These are phyloP conservation scores for Colletotrichum sp. DNA, from an alignment of 2,329 filamentous ascomycete species.

Conservation along the genomic window DNA sequence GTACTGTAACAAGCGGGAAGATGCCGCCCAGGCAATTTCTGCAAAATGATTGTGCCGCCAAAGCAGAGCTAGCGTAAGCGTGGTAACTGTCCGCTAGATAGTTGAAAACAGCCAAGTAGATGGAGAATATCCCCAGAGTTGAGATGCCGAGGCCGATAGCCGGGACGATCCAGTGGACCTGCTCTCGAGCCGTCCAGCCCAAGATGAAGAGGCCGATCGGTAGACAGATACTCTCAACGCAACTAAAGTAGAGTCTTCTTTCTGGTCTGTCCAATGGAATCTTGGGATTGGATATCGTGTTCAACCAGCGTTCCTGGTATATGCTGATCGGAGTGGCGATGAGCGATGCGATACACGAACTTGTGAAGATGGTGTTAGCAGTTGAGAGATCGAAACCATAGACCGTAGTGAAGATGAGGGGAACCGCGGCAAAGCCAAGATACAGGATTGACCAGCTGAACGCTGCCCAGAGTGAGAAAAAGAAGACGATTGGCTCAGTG, in stretches of 20 bases:
- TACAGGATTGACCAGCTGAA: slow-evolving; percentile 57
- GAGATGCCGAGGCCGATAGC: slow-evolving; percentile 63
- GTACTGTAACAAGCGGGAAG: slow-evolving; percentile 77
- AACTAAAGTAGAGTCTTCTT: slow-evolving; percentile 77
- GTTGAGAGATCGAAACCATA: slow-evolving; percentile 55
- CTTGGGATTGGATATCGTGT: slow-evolving; percentile 8
- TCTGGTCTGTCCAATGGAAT: slow-evolving; percentile 68
- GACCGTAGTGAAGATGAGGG: slow-evolving; percentile 48
- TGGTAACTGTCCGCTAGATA: slow-evolving; percentile 61
- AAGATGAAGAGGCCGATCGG: slow-evolving; percentile 66
- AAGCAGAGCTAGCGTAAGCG: slow-evolving; percentile 58
- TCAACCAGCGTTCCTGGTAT: slow-evolving; percentile 61
- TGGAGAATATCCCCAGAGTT: slow-evolving; percentile 62
- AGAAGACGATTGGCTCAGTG: slow-evolving; percentile 66
- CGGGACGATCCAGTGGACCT: slow-evolving; percentile 57
- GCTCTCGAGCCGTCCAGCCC: slow-evolving; percentile 56
- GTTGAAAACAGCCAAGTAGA: slow-evolving; percentile 58
- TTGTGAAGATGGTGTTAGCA: background rate
- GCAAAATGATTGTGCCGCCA: slow-evolving; percentile 87
- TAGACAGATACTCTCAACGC: slow-evolving; percentile 40
- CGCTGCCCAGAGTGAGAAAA: slow-evolving; percentile 53
- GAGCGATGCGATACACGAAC: slow-evolving; percentile 28
- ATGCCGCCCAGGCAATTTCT: slow-evolving; percentile 81
- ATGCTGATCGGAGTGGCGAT: slow-evolving; percentile 73
- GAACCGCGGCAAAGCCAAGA: slow-evolving; percentile 55